Evolutionary conservation across 2,329 filamentous ascomycete genomes (phyloP).

Genomic region (Fusarium sp.): DNA sequence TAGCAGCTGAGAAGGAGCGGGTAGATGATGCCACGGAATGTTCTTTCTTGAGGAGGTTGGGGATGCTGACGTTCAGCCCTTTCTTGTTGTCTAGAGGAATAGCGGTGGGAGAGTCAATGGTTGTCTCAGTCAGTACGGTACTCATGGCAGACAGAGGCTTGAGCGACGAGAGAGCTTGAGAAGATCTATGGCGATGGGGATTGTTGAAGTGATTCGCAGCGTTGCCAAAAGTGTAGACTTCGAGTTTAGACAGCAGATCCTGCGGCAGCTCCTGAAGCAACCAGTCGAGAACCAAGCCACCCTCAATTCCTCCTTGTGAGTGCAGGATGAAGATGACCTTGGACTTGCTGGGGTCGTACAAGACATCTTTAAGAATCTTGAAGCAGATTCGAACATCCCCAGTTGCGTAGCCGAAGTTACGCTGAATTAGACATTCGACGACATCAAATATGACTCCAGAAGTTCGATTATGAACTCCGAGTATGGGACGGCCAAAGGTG

Average conservation of each 20-base stretch:
- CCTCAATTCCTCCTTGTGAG: conserved; percentile 82
- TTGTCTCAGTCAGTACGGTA: conserved; percentile 52
- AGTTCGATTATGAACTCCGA: conserved; percentile 82
- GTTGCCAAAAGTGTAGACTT: conserved; percentile 83
- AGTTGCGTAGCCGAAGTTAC: conserved; percentile 79
- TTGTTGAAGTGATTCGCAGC: conserved; percentile 88
- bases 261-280: conserved; percentile 77
- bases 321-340: conserved; percentile 82
- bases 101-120: conserved; percentile 40
- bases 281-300: conserved; percentile 80
- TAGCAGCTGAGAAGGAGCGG: conserved; percentile 51
- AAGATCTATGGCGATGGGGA: conserved; percentile 66
- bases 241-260: conserved; percentile 73
- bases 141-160: conserved; percentile 51
- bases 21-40: conserved; percentile 49
- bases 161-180: conserved; percentile 52
- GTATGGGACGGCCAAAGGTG: conserved; percentile 77
- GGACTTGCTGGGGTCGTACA: conserved; percentile 70
- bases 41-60: conserved; percentile 34
- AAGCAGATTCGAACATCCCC: conserved; percentile 73
- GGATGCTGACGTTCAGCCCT: conserved; percentile 18
- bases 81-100: conserved; percentile 37
- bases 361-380: conserved; percentile 69
- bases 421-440: conserved; percentile 81
- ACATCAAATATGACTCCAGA: conserved; percentile 81